These are phyloP conservation scores for Microdochium trichocladiopsis DNA, from an alignment of 2,329 filamentous ascomycete genomes.

Conservation along the genomic window DNA sequence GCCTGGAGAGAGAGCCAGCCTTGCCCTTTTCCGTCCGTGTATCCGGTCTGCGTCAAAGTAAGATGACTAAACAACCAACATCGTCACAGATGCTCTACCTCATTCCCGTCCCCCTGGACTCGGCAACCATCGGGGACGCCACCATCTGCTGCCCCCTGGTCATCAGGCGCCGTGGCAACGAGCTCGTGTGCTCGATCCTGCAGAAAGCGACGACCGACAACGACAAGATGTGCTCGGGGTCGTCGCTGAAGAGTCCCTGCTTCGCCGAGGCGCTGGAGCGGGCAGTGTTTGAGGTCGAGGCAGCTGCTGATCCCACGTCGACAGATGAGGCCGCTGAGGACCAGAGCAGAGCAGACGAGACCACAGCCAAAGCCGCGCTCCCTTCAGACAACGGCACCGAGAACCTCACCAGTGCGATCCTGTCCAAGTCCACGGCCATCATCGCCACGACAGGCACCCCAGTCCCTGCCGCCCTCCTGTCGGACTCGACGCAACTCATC, in stretches of 20 bases:
- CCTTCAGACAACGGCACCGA: no score
- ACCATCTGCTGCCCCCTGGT: conserved; percentile 15
- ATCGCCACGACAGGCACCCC: neutral
- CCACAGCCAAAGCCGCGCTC: no score
- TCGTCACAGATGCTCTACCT: conserved; percentile 13
- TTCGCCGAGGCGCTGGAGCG: neutral
- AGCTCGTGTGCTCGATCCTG: conserved; percentile 14
- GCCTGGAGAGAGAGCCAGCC: no score
- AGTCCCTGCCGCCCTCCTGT: neutral
- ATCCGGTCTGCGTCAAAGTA: conserved; percentile 5
- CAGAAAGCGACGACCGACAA: conserved; percentile 12
- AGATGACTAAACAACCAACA: neutral
- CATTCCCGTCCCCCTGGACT: conserved; percentile 15
- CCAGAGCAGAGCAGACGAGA: no score
- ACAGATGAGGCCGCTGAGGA: neutral
- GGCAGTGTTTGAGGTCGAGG: neutral
- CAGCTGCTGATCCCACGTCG: neutral
- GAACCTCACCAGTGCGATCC: no score
- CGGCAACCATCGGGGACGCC: conserved; percentile 15
- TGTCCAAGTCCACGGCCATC: neutral
- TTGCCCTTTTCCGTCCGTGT: no score
- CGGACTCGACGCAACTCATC: neutral
- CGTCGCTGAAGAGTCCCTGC: conserved; percentile 4
- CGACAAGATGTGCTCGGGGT: conserved; percentile 8
- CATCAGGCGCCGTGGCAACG: conserved; percentile 12